Evolutionary conservation across 345 rosid genomes (phyloP).

Genomic region (Corchorus olitorius): DNA sequence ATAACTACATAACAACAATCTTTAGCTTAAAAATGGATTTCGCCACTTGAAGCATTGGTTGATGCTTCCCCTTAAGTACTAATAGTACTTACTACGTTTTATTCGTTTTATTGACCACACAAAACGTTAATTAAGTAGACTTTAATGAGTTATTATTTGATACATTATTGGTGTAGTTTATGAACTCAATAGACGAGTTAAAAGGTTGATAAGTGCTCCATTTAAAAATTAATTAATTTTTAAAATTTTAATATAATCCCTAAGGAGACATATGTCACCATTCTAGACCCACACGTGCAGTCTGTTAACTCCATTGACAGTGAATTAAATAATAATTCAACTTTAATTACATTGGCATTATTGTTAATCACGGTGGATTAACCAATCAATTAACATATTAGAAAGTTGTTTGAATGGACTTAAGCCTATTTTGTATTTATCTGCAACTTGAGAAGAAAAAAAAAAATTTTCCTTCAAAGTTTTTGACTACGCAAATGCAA

Average conservation of each 20-base stretch:
- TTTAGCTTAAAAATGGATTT: background rate
- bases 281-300: too few relatives aligned
- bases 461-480: background rate
- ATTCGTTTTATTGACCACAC: constrained; percentile 2
- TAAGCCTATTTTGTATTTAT: background rate
- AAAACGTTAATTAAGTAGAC: too few relatives aligned
- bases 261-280: too few relatives aligned
- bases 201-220: too few relatives aligned
- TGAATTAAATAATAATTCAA: too few relatives aligned
- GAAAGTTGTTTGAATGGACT: background rate
- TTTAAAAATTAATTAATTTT: too few relatives aligned
- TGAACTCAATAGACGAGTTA: too few relatives aligned
- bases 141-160: too few relatives aligned
- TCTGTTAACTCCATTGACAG: too few relatives aligned
- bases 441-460: background rate
- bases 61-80: background rate
- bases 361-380: background rate
- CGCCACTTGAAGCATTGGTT: background rate
- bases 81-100: too few relatives aligned
- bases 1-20: background rate
- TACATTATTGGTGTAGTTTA: too few relatives aligned
- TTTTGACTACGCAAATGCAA: background rate
- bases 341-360: background rate
- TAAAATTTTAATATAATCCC: too few relatives aligned
- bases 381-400: background rate